These are phyloP conservation scores for Ammopiptanthus mongolicus DNA, from an alignment of 306 rosid genomes.

Conservation along the genomic window DNA sequence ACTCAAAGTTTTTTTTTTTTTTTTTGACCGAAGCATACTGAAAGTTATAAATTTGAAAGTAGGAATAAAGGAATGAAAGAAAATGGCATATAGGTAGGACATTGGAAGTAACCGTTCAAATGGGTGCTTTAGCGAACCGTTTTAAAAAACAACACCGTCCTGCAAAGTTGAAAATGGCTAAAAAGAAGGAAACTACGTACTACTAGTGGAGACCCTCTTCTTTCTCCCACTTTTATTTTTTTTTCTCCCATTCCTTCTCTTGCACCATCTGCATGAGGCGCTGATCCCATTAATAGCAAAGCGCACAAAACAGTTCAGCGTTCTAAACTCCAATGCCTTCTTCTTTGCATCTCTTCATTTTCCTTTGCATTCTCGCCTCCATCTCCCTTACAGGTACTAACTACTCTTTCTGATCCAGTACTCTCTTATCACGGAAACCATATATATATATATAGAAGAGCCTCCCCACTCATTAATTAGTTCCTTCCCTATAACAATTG, in stretches of 20 bases:
- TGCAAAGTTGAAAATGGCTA: conserved; percentile 14
- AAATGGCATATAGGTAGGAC: neutral
- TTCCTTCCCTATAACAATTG: neutral
- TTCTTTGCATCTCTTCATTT: conserved; percentile 9
- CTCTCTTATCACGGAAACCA: neutral
- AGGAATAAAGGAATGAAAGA: neutral
- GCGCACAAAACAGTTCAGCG: neutral
- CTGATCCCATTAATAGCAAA: neutral
- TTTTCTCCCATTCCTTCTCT: neutral
- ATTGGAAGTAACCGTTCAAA: neutral
- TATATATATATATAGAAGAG: neutral
- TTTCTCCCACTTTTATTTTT: neutral
- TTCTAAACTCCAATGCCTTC: conserved; percentile 29
- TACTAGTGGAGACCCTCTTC: neutral
- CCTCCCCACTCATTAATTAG: neutral
- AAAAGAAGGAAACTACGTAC: conserved; percentile 8
- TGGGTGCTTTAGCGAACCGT: conserved; percentile 10
- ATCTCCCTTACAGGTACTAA: conserved; percentile 34
- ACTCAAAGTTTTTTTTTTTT: too few species aligned
- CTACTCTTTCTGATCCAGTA: neutral
- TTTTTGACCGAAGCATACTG: neutral
- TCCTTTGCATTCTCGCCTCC: conserved; percentile 28
- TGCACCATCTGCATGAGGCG: neutral
- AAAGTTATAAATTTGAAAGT: neutral
- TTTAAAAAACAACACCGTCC: neutral